phyloP scores from a whole-genome alignment of 2,329 filamentous ascomycete genomes.

The Coniochaeta ligniaria region DNA sequence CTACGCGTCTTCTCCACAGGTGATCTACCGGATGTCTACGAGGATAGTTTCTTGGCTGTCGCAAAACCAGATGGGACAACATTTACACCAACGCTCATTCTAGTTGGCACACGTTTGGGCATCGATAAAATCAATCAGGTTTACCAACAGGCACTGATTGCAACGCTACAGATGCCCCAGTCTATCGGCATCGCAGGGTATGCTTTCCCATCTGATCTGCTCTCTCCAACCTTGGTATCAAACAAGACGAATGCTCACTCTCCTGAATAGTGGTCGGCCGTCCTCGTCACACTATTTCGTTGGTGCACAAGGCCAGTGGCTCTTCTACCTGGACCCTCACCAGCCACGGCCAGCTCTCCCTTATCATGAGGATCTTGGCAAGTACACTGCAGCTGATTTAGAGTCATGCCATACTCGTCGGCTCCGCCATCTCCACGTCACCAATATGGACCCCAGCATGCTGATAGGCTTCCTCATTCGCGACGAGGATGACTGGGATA shows the following conservation, averaged over 20 bases:
- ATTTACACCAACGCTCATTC: slow-evolving; percentile 79
- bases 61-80: slow-evolving; percentile 58
- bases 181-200: slow-evolving; percentile 96
- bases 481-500: slow-evolving; percentile 73
- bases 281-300: slow-evolving; percentile 70
- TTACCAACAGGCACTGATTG: slow-evolving; percentile 90
- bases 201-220: slow-evolving; percentile 16
- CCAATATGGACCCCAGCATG: slow-evolving; percentile 98
- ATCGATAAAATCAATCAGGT: slow-evolving; percentile 92
- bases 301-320: slow-evolving; percentile 57
- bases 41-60: slow-evolving; percentile 76
- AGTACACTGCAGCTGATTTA: slow-evolving; percentile 66
- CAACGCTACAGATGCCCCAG: slow-evolving; percentile 77
- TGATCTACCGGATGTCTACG: slow-evolving; percentile 86
- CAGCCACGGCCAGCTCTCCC: slow-evolving; percentile 71
- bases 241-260: background rate
- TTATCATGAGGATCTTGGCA: slow-evolving; percentile 45
- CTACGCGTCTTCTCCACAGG: slow-evolving; percentile 84
- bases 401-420: slow-evolving; percentile 82
- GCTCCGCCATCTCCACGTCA: slow-evolving; percentile 72
- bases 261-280: slow-evolving; percentile 66
- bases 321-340: slow-evolving; percentile 96
- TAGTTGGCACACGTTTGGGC: slow-evolving; percentile 82
- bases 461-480: slow-evolving; percentile 86
- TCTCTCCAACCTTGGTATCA: background rate